These are phyloP conservation scores for Lactarius hengduanensis DNA, from an alignment of 768 basidiomycete species.

Conservation along the genomic window DNA sequence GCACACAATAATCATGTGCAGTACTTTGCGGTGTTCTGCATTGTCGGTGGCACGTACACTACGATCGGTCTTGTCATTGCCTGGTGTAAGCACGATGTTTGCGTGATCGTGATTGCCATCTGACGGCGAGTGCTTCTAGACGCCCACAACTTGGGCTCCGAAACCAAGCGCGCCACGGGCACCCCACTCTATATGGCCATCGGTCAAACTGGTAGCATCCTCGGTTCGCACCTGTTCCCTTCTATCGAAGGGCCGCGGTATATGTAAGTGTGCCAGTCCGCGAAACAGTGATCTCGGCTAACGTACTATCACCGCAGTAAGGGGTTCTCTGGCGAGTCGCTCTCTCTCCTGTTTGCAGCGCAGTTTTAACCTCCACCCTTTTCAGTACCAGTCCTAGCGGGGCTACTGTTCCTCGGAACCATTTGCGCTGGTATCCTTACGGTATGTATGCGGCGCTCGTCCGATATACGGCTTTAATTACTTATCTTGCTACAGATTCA, in stretches of 20 bases:
- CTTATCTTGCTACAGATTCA: slow-evolving; percentile 44
- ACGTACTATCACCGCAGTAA: slow-evolving; percentile 38
- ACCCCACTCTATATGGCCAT: slow-evolving; percentile 80
- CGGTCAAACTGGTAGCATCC: slow-evolving; percentile 71
- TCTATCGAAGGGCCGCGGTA: slow-evolving; percentile 61
- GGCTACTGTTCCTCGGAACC: slow-evolving; percentile 55
- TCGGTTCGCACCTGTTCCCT: slow-evolving; percentile 77
- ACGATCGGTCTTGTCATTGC: slow-evolving; percentile 72
- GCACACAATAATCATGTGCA: slow-evolving; percentile 55
- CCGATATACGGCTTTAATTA: not conserved
- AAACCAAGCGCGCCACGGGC: slow-evolving; percentile 73
- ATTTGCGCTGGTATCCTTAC: slow-evolving; percentile 51
- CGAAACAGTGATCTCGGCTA: not conserved
- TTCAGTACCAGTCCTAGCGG: slow-evolving; percentile 44
- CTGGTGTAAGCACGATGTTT: slow-evolving; percentile 56
- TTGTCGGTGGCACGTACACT: slow-evolving; percentile 75
- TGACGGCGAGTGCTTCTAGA: slow-evolving; percentile 38
- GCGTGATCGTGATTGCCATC: slow-evolving; percentile 6
- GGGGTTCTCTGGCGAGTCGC: slow-evolving; percentile 53
- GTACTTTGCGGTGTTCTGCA: slow-evolving; percentile 78
- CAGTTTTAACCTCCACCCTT: slow-evolving; percentile 16
- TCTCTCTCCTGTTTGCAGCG: not conserved
- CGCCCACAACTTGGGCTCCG: slow-evolving; percentile 74
- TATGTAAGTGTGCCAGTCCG: slow-evolving; percentile 41
- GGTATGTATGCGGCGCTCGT: slow-evolving; percentile 35